These are phyloP conservation scores for Phytophthora tentaculata DNA, from an alignment of 352 stramenopile species.

Conservation along the genomic window DNA sequence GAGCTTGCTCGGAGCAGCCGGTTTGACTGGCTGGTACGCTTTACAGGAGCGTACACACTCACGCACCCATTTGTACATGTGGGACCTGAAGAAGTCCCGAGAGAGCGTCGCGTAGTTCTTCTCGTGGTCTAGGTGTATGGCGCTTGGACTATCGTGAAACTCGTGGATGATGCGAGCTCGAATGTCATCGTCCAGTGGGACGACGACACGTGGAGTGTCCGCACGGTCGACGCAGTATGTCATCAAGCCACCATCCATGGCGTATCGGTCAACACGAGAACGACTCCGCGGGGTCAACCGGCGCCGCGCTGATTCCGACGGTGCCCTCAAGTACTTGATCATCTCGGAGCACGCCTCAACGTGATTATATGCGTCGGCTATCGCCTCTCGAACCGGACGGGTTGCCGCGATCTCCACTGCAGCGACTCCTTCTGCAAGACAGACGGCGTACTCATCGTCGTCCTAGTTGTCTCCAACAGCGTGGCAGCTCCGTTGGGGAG, in stretches of 20 bases:
- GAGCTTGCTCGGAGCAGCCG: neutral
- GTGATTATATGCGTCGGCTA: neutral
- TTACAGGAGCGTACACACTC: conserved; percentile 4
- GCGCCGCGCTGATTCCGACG: neutral
- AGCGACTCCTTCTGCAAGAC: neutral
- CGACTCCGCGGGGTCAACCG: neutral
- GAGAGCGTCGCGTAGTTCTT: neutral
- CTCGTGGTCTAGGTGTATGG: neutral
- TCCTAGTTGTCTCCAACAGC: neutral
- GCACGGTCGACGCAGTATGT: neutral
- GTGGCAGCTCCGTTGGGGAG: neutral
- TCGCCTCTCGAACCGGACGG: neutral
- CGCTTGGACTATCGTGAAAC: neutral
- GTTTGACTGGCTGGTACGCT: conserved; percentile 3
- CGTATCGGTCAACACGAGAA: neutral
- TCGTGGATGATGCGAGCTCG: neutral
- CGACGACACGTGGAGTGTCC: neutral
- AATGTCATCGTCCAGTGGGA: conserved; percentile 1
- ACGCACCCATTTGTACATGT: conserved; percentile 7
- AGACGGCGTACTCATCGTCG: neutral
- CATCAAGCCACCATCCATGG: neutral
- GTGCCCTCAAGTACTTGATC: neutral
- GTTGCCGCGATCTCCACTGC: neutral
- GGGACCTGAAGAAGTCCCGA: conserved; percentile 1
- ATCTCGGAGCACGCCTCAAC: neutral